Percentiles rank a stretch among this genome's conserved stretches.
Conservation (phyloP, 2,329 filamentous ascomycete species). For the Pseudogymnoascus sp. region DNA sequence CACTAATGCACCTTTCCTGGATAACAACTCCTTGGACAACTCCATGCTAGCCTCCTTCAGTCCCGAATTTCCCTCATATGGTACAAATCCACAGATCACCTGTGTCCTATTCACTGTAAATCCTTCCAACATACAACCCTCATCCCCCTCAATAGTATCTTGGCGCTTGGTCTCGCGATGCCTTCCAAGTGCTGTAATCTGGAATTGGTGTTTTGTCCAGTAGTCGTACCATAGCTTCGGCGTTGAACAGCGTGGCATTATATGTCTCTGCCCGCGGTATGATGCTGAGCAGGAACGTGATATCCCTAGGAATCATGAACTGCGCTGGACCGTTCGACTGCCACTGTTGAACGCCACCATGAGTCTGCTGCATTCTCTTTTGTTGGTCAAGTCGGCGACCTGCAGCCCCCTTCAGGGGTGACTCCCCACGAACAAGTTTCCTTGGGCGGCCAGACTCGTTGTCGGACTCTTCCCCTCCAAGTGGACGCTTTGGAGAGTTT, state of each 20-base stretch:
- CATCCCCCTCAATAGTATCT: constrained; percentile 17
- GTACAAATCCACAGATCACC: background rate
- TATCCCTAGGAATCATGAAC: constrained; percentile 63
- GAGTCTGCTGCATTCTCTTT: constrained; percentile 48
- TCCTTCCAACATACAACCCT: background rate
- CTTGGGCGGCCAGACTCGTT: constrained; percentile 66
- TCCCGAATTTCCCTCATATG: background rate
- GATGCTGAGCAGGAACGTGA: constrained; percentile 52
- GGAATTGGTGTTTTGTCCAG: constrained; percentile 62
- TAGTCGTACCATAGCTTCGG: constrained; percentile 63
- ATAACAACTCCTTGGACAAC: background rate
- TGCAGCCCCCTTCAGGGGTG: constrained; percentile 84
- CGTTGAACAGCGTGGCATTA: constrained; percentile 59
- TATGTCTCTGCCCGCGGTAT: constrained; percentile 60
- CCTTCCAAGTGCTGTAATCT: constrained; percentile 48
- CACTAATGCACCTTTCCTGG: background rate
- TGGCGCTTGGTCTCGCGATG: constrained; percentile 17
- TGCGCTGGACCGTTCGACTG: constrained; percentile 32
- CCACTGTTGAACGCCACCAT: constrained; percentile 30
- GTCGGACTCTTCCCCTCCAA: constrained; percentile 56
- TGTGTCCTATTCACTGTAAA: background rate
- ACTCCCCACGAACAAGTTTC: constrained; percentile 82
- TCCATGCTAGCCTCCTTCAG: background rate
- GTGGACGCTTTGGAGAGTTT: constrained; percentile 32
- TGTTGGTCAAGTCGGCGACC: constrained; percentile 73